Evolutionary conservation across 345 rosid genomes (phyloP).

Genomic region (Theobroma cacao): DNA sequence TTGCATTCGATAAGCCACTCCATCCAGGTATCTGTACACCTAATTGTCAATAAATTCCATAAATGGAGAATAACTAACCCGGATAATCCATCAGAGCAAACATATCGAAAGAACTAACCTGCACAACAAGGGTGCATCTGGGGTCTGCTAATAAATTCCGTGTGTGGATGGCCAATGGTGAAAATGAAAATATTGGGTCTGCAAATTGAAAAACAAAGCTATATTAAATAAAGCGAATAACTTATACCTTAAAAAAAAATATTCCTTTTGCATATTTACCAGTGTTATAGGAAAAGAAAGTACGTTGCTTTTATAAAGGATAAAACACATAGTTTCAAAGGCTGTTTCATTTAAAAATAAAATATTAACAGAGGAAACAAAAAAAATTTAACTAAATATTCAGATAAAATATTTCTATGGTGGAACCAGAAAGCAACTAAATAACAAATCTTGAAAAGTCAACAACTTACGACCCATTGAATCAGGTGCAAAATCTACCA

Average conservation of each 20-base stretch:
- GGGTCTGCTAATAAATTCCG: conserved; percentile 88
- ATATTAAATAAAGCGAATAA: neutral
- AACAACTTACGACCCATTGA: conserved; percentile 75
- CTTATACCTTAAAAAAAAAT: too few species aligned
- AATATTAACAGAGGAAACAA: neutral
- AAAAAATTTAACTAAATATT: neutral
- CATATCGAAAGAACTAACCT: conserved; percentile 45
- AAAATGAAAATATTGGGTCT: conserved; percentile 97
- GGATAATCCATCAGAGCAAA: neutral
- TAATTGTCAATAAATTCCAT: conserved; percentile 30
- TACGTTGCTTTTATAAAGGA: neutral
- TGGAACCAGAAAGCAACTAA: neutral
- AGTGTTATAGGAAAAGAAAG: neutral
- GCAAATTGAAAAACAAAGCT: conserved; percentile 13
- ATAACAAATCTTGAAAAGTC: conserved; percentile 7
- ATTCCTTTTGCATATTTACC: too few species aligned
- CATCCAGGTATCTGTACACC: conserved; percentile 83
- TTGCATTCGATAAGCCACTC: conserved; percentile 98
- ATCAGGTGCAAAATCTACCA: conserved; percentile 97
- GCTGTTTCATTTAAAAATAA: neutral
- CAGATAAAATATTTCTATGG: neutral
- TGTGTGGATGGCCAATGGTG: conserved; percentile 93
- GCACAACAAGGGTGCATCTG: conserved; percentile 94
- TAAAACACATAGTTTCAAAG: neutral
- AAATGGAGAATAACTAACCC: conserved; percentile 9